phyloP scores from a whole-genome alignment of 2,329 filamentous ascomycete genomes.

The Triangularia setosa region DNA sequence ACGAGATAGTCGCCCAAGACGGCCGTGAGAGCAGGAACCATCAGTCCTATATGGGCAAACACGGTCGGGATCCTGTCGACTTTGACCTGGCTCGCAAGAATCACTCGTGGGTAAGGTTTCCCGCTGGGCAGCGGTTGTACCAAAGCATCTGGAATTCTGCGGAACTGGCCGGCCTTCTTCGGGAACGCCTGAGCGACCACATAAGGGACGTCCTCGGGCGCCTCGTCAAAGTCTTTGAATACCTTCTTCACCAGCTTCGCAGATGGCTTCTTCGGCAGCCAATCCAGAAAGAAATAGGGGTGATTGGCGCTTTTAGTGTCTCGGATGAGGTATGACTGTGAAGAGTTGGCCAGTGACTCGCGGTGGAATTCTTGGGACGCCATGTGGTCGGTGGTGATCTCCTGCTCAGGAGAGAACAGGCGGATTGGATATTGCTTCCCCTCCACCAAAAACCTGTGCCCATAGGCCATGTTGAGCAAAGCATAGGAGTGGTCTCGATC shows the following conservation, averaged over 20 bases:
- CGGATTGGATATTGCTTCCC: conserved; percentile 43
- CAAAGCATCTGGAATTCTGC: conserved; percentile 27
- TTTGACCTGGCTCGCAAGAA: conserved; percentile 46
- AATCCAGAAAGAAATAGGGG: conserved; percentile 41
- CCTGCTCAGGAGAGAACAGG: conserved; percentile 30
- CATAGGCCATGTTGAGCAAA: conserved; percentile 46
- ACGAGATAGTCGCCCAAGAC: conserved; percentile 63
- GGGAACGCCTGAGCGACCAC: conserved; percentile 48
- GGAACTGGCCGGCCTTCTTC: conserved; percentile 57
- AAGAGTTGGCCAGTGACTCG: conserved; percentile 20
- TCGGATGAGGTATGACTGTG: conserved; percentile 38
- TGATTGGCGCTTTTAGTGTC: conserved; percentile 26
- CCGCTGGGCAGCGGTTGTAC: conserved; percentile 25
- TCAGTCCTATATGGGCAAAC: conserved; percentile 49
- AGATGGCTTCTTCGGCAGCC: conserved; percentile 43
- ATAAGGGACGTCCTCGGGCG: conserved; percentile 45
- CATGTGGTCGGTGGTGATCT: conserved; percentile 32
- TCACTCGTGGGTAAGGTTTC: conserved; percentile 41
- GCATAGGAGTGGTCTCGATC: conserved; percentile 43
- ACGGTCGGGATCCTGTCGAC: conserved; percentile 45
- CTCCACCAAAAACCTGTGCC: conserved; percentile 42
- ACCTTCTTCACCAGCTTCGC: conserved; percentile 36
- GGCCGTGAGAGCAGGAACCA: conserved; percentile 71
- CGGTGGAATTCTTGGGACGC: conserved; percentile 29
- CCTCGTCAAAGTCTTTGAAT: conserved; percentile 35